A percentile compares a stretch with the other conserved stretches of the same genome.
Evolutionary conservation across 1,284 basidiomycete genomes (phyloP).

Genomic region (Apiotrichum veenhuisii): DNA sequence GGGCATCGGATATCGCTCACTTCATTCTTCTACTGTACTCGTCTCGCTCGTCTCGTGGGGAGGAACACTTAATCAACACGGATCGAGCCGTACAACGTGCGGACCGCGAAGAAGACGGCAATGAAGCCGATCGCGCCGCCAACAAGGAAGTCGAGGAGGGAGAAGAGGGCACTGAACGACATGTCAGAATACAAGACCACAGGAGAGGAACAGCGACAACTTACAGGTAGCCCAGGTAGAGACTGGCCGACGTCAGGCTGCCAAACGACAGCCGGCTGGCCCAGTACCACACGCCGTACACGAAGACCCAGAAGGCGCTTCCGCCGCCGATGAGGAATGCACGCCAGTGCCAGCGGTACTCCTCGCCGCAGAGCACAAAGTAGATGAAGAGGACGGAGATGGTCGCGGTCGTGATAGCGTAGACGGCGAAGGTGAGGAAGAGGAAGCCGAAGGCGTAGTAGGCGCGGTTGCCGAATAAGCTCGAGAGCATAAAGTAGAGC

Average conservation of each 20-base stretch:
- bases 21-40: not conserved
- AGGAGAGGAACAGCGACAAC: too few relatives aligned
- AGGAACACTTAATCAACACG: conserved; percentile 54
- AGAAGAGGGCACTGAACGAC: conserved; percentile 59
- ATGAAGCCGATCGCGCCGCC: conserved; percentile 84
- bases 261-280: conserved; percentile 75
- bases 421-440: conserved; percentile 79
- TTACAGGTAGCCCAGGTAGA: conserved; percentile 87
- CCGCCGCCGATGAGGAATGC: conserved; percentile 92
- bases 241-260: conserved; percentile 73
- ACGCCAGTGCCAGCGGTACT: conserved; percentile 98
- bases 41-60: not conserved
- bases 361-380: conserved; percentile 90
- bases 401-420: conserved; percentile 81
- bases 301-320: conserved; percentile 85
- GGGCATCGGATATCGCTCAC: too few relatives aligned
- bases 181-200: not conserved
- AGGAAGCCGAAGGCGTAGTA: conserved; percentile 97
- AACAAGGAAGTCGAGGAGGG: conserved; percentile 79
- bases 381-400: conserved; percentile 87
- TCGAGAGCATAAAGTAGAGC: conserved; percentile 88
- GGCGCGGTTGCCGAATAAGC: conserved; percentile 86
- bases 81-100: conserved; percentile 69
- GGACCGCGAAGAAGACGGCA: conserved; percentile 79
- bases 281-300: conserved; percentile 74